These are phyloP conservation scores for Metschnikowia colocasiae DNA, from an alignment of 805 yeast genomes.

Conservation along the genomic window DNA sequence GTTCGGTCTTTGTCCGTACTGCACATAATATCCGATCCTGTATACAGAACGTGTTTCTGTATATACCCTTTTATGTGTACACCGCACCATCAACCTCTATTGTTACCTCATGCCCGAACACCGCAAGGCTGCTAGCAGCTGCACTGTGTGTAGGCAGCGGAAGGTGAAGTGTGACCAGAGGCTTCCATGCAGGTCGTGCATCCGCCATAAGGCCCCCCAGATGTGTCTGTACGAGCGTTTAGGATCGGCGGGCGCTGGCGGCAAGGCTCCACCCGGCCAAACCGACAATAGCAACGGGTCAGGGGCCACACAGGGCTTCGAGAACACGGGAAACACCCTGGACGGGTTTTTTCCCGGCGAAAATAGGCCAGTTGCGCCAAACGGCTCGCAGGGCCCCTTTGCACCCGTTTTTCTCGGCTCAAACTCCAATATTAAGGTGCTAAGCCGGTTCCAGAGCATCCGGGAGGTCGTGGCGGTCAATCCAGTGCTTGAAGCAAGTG, in stretches of 20 bases:
- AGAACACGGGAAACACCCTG: not conserved
- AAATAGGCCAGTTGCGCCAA: not conserved
- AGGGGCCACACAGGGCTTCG: not conserved
- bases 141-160: slow-evolving; percentile 12
- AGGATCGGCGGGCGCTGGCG: not conserved
- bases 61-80: not conserved
- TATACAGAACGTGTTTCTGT: too few relatives aligned
- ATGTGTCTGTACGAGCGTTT: slow-evolving; percentile 12
- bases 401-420: slow-evolving; percentile 10
- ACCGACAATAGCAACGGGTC: not conserved
- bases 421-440: slow-evolving; percentile 6
- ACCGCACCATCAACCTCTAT: not conserved
- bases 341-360: not conserved
- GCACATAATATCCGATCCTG: too few relatives aligned
- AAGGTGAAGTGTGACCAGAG: slow-evolving; percentile 19
- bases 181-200: slow-evolving; percentile 17
- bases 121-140: slow-evolving; percentile 1
- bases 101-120: not conserved
- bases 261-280: not conserved
- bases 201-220: slow-evolving; percentile 13
- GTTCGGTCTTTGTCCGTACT: too few relatives aligned
- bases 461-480: slow-evolving; percentile 14
- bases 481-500: slow-evolving; percentile 9
- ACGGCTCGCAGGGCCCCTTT: not conserved
- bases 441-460: slow-evolving; percentile 4